These are phyloP conservation scores for Nidularia sp. DNA, from an alignment of 768 basidiomycete species.

Conservation along the genomic window DNA sequence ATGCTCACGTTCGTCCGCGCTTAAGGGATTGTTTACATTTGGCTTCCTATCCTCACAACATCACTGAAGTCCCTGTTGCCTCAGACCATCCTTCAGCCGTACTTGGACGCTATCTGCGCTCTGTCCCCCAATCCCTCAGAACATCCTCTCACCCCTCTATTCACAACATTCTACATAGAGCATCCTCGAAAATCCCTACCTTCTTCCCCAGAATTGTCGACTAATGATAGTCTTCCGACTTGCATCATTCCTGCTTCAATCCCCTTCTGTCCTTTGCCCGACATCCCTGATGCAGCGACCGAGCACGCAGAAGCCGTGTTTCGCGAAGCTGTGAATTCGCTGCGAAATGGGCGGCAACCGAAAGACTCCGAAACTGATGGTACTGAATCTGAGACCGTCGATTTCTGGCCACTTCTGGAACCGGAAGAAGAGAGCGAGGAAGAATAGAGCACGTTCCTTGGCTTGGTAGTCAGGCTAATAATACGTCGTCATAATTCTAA, in stretches of 20 bases:
- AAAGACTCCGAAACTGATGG: background rate
- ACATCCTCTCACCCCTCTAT: conserved; percentile 32
- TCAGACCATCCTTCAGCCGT: conserved; percentile 48
- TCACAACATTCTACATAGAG: conserved; percentile 56
- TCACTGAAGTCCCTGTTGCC: conserved; percentile 14
- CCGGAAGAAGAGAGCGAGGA: conserved; percentile 22
- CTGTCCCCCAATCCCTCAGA: conserved; percentile 16
- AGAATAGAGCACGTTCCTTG: conserved; percentile 13
- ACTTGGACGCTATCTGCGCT: conserved; percentile 45
- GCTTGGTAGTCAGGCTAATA: background rate
- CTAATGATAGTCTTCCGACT: background rate
- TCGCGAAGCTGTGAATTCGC: conserved; percentile 12
- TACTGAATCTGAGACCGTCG: conserved; percentile 8
- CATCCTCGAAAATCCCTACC: conserved; percentile 12
- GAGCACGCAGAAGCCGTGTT: conserved; percentile 43
- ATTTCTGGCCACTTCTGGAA: conserved; percentile 37
- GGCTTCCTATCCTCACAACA: conserved; percentile 37
- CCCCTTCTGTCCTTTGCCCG: conserved; percentile 35
- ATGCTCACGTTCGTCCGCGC: background rate
- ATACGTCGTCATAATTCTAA: background rate
- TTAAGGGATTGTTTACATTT: conserved; percentile 58
- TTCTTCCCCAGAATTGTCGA: conserved; percentile 1
- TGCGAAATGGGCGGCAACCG: conserved; percentile 2
- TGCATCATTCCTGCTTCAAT: conserved; percentile 24
- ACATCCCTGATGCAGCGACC: conserved; percentile 54